Conservation (phyloP, 2,329 filamentous ascomycete genomes). For the Periconia sp. region DNA sequence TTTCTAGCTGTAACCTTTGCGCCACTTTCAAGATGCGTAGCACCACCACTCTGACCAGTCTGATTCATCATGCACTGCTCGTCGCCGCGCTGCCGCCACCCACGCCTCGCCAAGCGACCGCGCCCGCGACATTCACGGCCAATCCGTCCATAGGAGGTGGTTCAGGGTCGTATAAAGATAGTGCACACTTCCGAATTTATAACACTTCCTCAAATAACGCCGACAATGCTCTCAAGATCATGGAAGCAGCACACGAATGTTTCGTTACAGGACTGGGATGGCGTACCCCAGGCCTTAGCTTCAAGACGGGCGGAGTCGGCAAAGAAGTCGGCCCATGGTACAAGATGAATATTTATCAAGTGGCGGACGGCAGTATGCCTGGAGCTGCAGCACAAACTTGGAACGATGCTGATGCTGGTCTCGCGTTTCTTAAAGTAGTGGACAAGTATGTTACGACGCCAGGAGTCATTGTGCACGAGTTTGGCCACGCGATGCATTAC, state of each 20-base stretch:
- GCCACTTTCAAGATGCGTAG: background rate
- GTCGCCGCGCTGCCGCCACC: slow-evolving; percentile 3
- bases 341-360: slow-evolving; percentile 57
- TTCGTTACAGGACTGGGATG: slow-evolving; percentile 25
- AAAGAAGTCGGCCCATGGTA: slow-evolving; percentile 45
- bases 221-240: slow-evolving; percentile 46
- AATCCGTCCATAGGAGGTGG: slow-evolving; percentile 23
- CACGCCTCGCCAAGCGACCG: slow-evolving; percentile 5
- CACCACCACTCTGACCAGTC: background rate
- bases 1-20: background rate
- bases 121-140: slow-evolving; percentile 17
- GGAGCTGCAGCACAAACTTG: slow-evolving; percentile 54
- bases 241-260: slow-evolving; percentile 53
- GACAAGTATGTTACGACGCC: slow-evolving; percentile 47
- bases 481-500: slow-evolving; percentile 57
- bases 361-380: slow-evolving; percentile 37
- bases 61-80: slow-evolving; percentile 4
- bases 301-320: slow-evolving; percentile 23
- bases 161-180: slow-evolving; percentile 15
- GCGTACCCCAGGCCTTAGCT: slow-evolving; percentile 29
- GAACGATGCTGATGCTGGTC: slow-evolving; percentile 47
- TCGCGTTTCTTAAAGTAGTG: slow-evolving; percentile 54
- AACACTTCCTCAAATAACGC: slow-evolving; percentile 31
- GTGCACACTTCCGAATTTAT: slow-evolving; percentile 51
- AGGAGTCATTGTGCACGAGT: slow-evolving; percentile 57